phyloP scores from a whole-genome alignment of 305 asterid genomes.

The Striga hermonthica region DNA sequence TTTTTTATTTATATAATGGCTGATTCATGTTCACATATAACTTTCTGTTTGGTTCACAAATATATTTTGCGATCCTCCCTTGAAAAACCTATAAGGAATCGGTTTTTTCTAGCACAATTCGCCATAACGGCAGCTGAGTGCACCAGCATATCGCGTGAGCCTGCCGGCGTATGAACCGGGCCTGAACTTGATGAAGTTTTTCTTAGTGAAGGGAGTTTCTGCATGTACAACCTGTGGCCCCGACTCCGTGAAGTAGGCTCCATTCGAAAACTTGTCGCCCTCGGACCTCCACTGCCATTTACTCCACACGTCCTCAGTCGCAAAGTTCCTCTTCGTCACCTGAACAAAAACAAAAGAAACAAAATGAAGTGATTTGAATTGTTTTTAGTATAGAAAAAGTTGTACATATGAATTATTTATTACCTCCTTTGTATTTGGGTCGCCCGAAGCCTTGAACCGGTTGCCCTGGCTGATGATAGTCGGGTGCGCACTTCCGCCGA shows the following conservation, averaged over 20 bases:
- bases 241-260: constrained; percentile 72
- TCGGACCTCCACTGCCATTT: constrained; percentile 90
- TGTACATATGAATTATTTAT: not conserved
- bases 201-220: constrained; percentile 30
- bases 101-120: constrained; percentile 23
- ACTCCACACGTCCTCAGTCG: constrained; percentile 48
- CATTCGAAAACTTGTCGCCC: constrained; percentile 65
- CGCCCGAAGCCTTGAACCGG: constrained; percentile 39
- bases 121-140: constrained; percentile 50
- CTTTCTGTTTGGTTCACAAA: too few species aligned
- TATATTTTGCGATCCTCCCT: too few species aligned
- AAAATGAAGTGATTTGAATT: not conserved
- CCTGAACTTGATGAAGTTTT: constrained; percentile 39
- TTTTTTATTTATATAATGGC: too few species aligned
- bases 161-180: constrained; percentile 75
- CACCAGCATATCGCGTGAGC: constrained; percentile 70
- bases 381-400: not conserved
- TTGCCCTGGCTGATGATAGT: constrained; percentile 45
- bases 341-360: not conserved
- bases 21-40: too few species aligned
- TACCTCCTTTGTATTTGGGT: constrained; percentile 53
- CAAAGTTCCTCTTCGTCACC: constrained; percentile 75
- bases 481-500: constrained; percentile 40
- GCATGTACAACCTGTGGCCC: constrained; percentile 48
- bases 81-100: too few species aligned